Conservation (phyloP, 495 filamentous ascomycete genomes). For the Lasiosphaeriaceae sp. region DNA sequence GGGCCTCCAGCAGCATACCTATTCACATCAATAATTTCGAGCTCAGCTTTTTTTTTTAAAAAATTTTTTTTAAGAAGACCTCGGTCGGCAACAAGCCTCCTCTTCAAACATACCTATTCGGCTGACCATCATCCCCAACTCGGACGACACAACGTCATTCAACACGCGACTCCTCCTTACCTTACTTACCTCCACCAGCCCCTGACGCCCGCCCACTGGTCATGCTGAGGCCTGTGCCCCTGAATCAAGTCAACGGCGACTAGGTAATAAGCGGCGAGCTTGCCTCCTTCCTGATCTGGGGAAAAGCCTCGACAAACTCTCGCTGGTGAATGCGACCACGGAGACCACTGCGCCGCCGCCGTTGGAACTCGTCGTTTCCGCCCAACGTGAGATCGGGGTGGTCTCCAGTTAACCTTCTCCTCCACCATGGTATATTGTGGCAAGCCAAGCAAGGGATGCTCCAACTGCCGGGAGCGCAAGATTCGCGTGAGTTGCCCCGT, state of each 20-base stretch:
- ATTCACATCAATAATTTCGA: neutral
- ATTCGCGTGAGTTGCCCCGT: constrained; percentile 37
- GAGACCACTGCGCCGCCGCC: constrained; percentile 4
- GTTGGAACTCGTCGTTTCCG: neutral
- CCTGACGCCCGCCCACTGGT: neutral
- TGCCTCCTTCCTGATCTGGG: neutral
- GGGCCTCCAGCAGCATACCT: neutral
- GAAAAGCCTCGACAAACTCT: neutral
- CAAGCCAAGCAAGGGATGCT: constrained; percentile 67
- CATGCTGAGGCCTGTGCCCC: neutral
- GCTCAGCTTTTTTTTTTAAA: too few relatives aligned
- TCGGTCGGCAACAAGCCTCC: neutral
- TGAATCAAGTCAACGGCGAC: neutral
- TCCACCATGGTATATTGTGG: constrained; percentile 66
- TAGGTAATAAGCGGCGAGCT: neutral
- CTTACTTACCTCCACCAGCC: neutral
- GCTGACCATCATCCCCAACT: neutral
- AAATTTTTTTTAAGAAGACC: neutral
- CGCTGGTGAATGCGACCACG: neutral
- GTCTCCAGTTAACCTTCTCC: neutral
- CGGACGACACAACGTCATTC: neutral
- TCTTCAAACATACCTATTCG: neutral
- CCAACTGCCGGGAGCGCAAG: constrained; percentile 56
- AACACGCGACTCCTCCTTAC: neutral
- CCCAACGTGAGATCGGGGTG: neutral